A percentile compares a stretch with the other conserved stretches of the same genome.
phyloP scores from a whole-genome alignment of 495 filamentous ascomycete species.

The Daldinia bambusicola region DNA sequence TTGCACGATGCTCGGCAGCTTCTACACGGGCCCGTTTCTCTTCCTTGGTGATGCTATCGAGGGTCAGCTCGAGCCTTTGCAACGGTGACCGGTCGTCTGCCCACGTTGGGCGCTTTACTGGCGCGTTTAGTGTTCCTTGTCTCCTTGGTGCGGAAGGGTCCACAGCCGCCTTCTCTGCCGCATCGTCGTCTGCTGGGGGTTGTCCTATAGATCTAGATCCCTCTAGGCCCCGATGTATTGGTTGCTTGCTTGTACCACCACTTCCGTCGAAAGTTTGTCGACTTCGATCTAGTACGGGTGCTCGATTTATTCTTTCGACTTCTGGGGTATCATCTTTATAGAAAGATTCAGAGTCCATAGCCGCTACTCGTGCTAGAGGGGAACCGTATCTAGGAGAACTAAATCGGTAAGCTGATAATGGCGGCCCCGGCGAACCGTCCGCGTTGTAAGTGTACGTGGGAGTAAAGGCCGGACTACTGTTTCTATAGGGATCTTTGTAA shows the following conservation, averaged over 20 bases:
- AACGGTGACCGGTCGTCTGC: conserved; percentile 86
- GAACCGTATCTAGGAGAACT: conserved; percentile 34
- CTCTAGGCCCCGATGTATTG: conserved; percentile 31
- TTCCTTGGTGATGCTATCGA: conserved; percentile 90
- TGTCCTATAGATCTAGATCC: conserved; percentile 38
- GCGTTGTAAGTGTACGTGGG: conserved; percentile 47
- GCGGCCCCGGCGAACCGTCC: conserved; percentile 41
- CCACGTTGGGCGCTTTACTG: conserved; percentile 61
- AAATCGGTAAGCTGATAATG: conserved; percentile 39
- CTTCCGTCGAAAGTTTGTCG: conserved; percentile 44
- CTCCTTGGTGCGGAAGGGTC: conserved; percentile 39
- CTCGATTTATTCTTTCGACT: conserved; percentile 42
- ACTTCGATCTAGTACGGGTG: conserved; percentile 49
- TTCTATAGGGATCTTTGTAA: conserved; percentile 63
- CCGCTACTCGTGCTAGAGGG: conserved; percentile 24
- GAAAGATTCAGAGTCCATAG: conserved; percentile 58
- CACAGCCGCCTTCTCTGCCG: conserved; percentile 14
- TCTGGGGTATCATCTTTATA: conserved; percentile 49
- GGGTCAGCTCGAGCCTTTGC: conserved; percentile 87
- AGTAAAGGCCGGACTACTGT: conserved; percentile 49
- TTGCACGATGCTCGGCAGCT: conserved; percentile 74
- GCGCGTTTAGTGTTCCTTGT: conserved; percentile 41
- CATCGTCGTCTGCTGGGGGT: conserved; percentile 33
- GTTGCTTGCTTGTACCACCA: conserved; percentile 19
- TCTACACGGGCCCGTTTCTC: conserved; percentile 85